phyloP scores from a whole-genome alignment of 805 yeast species.

The Ogataea philodendri region DNA sequence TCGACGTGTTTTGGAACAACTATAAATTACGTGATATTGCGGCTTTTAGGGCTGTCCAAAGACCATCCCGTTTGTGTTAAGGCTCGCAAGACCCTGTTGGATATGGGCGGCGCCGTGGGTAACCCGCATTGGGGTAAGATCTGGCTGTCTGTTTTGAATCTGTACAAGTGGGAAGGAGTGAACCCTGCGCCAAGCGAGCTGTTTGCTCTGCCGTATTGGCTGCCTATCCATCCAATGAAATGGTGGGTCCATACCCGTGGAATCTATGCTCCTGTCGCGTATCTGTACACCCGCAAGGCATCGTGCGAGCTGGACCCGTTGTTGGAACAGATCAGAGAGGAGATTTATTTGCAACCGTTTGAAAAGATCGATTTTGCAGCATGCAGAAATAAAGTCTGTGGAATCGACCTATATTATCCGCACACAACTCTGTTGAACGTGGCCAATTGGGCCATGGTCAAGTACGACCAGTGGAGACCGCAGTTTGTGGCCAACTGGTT shows the following conservation, averaged over 20 bases:
- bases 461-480: slow-evolving; percentile 79
- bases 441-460: slow-evolving; percentile 56
- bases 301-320: slow-evolving; percentile 63
- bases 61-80: slow-evolving; percentile 75
- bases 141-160: slow-evolving; percentile 76
- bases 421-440: slow-evolving; percentile 67
- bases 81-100: slow-evolving; percentile 68
- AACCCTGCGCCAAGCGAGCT: slow-evolving; percentile 98
- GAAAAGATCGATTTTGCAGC: slow-evolving; percentile 63
- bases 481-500: slow-evolving; percentile 58
- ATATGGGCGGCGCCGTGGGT: slow-evolving; percentile 85
- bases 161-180: slow-evolving; percentile 94
- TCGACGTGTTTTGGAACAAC: slow-evolving; percentile 94
- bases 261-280: slow-evolving; percentile 83
- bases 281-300: slow-evolving; percentile 57
- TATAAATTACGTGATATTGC: slow-evolving; percentile 75
- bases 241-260: slow-evolving; percentile 99
- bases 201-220: slow-evolving; percentile 78
- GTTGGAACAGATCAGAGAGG: slow-evolving; percentile 63
- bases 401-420: slow-evolving; percentile 91
- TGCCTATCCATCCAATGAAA: slow-evolving; percentile 88
- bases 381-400: slow-evolving; percentile 83
- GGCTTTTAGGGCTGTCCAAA: slow-evolving; percentile 72
- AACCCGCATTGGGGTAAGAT: slow-evolving; percentile 98
- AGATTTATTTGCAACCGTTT: slow-evolving; percentile 69